Evolutionary conservation across 1,284 basidiomycete genomes (phyloP), one percentile per base, ranked within the genome.

Genomic region (Singerocomus inundabilis): DNA sequence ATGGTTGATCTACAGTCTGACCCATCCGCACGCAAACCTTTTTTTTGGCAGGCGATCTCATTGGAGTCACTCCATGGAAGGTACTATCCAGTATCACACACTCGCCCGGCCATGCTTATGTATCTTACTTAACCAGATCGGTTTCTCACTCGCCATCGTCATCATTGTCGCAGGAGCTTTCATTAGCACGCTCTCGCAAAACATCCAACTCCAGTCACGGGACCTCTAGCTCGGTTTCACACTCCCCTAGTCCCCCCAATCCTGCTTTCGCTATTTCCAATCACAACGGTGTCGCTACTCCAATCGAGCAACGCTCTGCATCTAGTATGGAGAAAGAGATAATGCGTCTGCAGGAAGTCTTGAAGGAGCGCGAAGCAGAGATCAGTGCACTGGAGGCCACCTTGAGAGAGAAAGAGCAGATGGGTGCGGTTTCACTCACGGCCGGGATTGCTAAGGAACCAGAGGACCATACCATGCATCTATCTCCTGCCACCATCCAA

Each of bases 111-210:
- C 6, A 21, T 49, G n/a, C 53, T 63, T 39, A 52, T 31, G 15
- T 38, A 47, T 52, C 25, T 52, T 46, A 31, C 49, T 25, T 48
- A 51, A 52, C 44, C 62, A 85, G 85, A 79, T 89, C 89, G 81
- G 81, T 84, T 58, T 90, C 87, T 75, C 88, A 88, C 74, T 91
- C 90, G 75, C 86, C 88, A 73, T 92, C 89, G 65, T 82, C 85
- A 75, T 94, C 93, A 76, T 84, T 94, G 60, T 94, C 93, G 74
- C 93, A 94, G 91, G 92, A 96, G 82, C 84, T 94, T 57, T 94
- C 88, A 59, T 93, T 84, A 75, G 90, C 78, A 77, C 88, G 85
- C 66, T 91, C 85, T 74, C 88, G 86, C 79, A 88, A 87, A 75
- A 75, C 78, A 63, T 88, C 87, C 57, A 80, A 78, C 57, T 88